These are phyloP conservation scores for Paracoccidioides lutzii DNA, from an alignment of 2,329 filamentous ascomycete genomes.

Conservation along the genomic window DNA sequence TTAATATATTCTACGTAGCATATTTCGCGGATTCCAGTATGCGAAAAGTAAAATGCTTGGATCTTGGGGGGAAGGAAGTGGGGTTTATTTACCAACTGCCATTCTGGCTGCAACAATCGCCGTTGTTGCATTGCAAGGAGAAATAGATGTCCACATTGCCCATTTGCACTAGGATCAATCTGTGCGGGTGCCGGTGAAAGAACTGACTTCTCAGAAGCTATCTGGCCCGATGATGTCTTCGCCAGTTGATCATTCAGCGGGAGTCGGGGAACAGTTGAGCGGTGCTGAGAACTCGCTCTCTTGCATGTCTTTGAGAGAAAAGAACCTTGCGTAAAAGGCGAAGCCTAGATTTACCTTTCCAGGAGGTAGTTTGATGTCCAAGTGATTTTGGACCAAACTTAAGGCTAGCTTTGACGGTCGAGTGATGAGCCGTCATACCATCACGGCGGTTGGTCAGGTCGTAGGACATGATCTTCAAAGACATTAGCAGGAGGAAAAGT, in stretches of 20 bases:
- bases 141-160: slow-evolving; percentile 22
- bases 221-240: slow-evolving; percentile 27
- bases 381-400: slow-evolving; percentile 45
- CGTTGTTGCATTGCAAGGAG: slow-evolving; percentile 19
- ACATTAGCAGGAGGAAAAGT: neutral
- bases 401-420: slow-evolving; percentile 44
- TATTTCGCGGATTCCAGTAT: neutral
- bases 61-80: neutral
- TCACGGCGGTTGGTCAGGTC: slow-evolving; percentile 60
- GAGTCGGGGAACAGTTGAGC: slow-evolving; percentile 46
- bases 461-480: slow-evolving; percentile 48
- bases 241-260: slow-evolving; percentile 49
- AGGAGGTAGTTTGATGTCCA: slow-evolving; percentile 42
- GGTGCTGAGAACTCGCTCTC: slow-evolving; percentile 35
- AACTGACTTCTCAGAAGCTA: no score
- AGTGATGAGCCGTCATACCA: slow-evolving; percentile 51
- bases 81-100: slow-evolving; percentile 21
- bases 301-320: slow-evolving; percentile 41
- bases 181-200: no score
- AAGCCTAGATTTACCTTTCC: slow-evolving; percentile 52
- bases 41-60: neutral
- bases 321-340: slow-evolving; percentile 58
- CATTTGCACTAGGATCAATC: slow-evolving; percentile 10
- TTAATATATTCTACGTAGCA: neutral
- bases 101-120: slow-evolving; percentile 25